Evolutionary conservation across 1,284 basidiomycete species (phyloP), one percentile per base, ranked within the genome.

Genomic region (Phenoliferia sp.): DNA sequence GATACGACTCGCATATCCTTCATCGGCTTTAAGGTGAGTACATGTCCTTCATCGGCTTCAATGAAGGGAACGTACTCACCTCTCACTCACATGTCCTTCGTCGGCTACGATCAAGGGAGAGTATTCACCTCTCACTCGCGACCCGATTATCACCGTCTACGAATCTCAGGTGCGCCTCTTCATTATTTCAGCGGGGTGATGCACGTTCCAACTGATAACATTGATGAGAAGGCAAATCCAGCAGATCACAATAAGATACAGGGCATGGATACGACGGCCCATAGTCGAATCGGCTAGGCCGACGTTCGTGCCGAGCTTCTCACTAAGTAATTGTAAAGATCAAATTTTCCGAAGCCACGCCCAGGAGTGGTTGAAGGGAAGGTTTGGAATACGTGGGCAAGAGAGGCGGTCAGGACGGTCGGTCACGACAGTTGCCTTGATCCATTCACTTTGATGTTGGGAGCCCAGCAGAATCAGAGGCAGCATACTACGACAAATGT

Each of bases 11-110:
- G 75, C 26, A 66, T 77, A 29, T 73, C 62, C 54, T 77, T 73
- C 63, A 50, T 77, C 58, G 76, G 76, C 15, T 77, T 77, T 67
- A 73, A 72, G n/a, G n/a, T n/a, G n/a, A n/a, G n/a, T n/a, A n/a
- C n/a, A n/a, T n/a, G n/a, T n/a, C n/a, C n/a, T n/a, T n/a, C n/a
- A n/a, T n/a, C n/a, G n/a, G n/a, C n/a, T n/a, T n/a, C n/a, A n/a
- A n/a, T n/a, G n/a, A n/a, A n/a, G n/a, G n/a, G n/a, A n/a, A 12
- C 34, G 65, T 58, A 19, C 28, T 33, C 19, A 5, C n/a, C 39
- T 59, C 31, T 58, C n/a, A n/a, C n/a, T n/a, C n/a, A n/a, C n/a
- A n/a, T n/a, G n/a, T n/a, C 31, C 12, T 34, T 50, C 3, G 2
- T 7, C 19, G 16, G n/a, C 4, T 52, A n/a, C n/a, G n/a, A n/a